phyloP scores from a whole-genome alignment of 352 stramenopile genomes.

The Pythium phragmiticola region DNA sequence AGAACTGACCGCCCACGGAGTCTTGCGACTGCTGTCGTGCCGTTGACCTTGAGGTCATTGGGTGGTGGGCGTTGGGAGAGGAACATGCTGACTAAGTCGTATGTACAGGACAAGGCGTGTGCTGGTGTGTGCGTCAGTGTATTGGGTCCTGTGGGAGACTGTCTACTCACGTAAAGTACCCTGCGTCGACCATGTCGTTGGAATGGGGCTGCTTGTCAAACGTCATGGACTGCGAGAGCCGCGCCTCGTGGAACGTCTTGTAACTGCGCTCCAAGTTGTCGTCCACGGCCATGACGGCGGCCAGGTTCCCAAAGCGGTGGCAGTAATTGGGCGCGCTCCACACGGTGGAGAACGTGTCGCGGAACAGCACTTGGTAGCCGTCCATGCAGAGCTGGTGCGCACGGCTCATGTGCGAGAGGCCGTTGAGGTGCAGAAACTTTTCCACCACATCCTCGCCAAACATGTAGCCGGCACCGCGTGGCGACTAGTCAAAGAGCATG shows the following conservation, averaged over 20 bases:
- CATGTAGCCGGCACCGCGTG: constrained; percentile 83
- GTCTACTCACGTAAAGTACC: constrained; percentile 67
- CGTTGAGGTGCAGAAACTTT: constrained; percentile 89
- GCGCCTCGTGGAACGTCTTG: constrained; percentile 85
- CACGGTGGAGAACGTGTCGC: constrained; percentile 90
- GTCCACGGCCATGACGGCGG: constrained; percentile 94
- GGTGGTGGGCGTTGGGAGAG: too few relatives aligned
- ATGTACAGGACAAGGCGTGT: neutral
- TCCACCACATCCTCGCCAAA: constrained; percentile 88
- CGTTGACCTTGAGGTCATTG: too few relatives aligned
- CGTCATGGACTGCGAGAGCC: constrained; percentile 60
- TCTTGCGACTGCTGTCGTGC: too few relatives aligned
- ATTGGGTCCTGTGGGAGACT: neutral
- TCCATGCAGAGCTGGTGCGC: constrained; percentile 94
- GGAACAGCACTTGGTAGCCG: constrained; percentile 92
- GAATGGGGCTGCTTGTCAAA: constrained; percentile 68
- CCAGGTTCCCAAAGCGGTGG: constrained; percentile 96
- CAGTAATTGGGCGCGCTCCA: constrained; percentile 95
- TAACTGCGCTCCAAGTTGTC: constrained; percentile 68
- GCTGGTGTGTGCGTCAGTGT: neutral
- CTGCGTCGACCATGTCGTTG: constrained; percentile 78
- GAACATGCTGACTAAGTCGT: too few relatives aligned
- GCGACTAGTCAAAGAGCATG: constrained; percentile 31
- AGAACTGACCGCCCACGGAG: too few relatives aligned
- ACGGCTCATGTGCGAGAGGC: constrained; percentile 82